Percentiles rank a stretch among this genome's conserved stretches.
Evolutionary conservation across 306 rosid genomes (phyloP).

Genomic region (Fragaria ananassa): DNA sequence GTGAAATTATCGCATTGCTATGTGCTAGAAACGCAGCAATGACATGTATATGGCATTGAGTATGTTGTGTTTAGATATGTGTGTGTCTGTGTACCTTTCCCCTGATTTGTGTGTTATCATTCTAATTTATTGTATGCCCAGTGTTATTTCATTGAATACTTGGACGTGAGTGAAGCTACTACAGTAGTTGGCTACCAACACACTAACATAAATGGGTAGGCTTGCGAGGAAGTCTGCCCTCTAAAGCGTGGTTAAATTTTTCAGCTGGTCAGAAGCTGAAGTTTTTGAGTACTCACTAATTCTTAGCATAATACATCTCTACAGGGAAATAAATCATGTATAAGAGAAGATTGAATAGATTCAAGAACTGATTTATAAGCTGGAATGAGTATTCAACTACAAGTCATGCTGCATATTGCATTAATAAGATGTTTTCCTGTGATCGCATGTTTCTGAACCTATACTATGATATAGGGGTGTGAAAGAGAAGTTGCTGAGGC

Average conservation of each 20-base stretch:
- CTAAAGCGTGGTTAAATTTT: neutral
- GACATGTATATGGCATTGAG: neutral
- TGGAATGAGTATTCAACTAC: neutral
- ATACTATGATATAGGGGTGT: slow-evolving; percentile 58
- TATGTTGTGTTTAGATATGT: neutral
- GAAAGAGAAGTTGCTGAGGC: slow-evolving; percentile 83
- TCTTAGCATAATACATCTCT: neutral
- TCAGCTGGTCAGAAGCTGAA: neutral
- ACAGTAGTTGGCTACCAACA: neutral
- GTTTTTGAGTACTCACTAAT: no score
- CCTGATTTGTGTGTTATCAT: neutral
- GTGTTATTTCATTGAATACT: neutral
- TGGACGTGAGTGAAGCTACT: neutral
- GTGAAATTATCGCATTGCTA: neutral
- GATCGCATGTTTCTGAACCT: slow-evolving; percentile 5
- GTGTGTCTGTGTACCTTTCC: neutral
- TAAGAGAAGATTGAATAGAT: neutral
- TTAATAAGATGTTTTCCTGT: neutral
- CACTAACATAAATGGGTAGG: neutral
- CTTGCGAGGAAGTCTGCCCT: neutral
- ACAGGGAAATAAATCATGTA: neutral
- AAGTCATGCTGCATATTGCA: neutral
- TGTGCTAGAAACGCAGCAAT: neutral
- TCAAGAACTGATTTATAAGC: neutral
- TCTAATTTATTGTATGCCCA: neutral